Conservation (phyloP, 2,329 filamentous ascomycete species). For the Exophiala oligosperma region DNA sequence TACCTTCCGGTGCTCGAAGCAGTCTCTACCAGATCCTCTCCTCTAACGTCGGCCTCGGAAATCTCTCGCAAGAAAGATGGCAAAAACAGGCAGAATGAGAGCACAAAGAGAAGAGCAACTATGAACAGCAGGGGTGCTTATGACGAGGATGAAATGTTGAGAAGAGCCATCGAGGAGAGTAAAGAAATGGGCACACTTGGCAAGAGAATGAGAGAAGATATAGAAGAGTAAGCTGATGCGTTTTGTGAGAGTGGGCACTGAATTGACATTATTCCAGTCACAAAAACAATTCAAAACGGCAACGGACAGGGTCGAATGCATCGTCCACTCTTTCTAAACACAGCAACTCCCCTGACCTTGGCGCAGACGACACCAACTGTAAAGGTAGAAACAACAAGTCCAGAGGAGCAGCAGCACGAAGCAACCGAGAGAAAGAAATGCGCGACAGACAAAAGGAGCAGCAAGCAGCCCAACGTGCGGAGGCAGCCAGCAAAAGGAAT, state of each 20-base stretch:
- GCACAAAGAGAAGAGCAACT: conserved; percentile 83
- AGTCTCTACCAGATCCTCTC: conserved; percentile 44
- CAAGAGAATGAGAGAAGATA: conserved; percentile 86
- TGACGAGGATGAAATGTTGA: conserved; percentile 87
- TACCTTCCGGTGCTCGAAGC: conserved; percentile 62
- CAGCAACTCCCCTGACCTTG: conserved; percentile 39
- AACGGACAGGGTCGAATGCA: conserved; percentile 77
- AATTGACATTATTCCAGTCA: conserved; percentile 53
- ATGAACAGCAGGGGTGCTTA: conserved; percentile 98
- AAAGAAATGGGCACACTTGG: conserved; percentile 67
- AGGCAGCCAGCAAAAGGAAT: conserved; percentile 77
- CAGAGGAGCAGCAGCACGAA: conserved; percentile 56
- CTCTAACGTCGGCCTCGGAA: conserved; percentile 43
- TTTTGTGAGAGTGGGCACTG: neutral
- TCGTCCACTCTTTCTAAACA: conserved; percentile 57
- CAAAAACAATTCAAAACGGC: conserved; percentile 72
- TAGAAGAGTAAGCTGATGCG: conserved; percentile 75
- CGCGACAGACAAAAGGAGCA: conserved; percentile 63
- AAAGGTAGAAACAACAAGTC: conserved; percentile 44
- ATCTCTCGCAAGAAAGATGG: conserved; percentile 43
- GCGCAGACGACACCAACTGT: conserved; percentile 65
- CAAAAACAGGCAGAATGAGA: conserved; percentile 54
- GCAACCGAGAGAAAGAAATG: conserved; percentile 50
- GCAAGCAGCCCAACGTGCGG: conserved; percentile 66
- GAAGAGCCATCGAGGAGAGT: conserved; percentile 90